These are phyloP conservation scores for Xylaria acuta DNA, from an alignment of 495 filamentous ascomycete species.

Conservation along the genomic window DNA sequence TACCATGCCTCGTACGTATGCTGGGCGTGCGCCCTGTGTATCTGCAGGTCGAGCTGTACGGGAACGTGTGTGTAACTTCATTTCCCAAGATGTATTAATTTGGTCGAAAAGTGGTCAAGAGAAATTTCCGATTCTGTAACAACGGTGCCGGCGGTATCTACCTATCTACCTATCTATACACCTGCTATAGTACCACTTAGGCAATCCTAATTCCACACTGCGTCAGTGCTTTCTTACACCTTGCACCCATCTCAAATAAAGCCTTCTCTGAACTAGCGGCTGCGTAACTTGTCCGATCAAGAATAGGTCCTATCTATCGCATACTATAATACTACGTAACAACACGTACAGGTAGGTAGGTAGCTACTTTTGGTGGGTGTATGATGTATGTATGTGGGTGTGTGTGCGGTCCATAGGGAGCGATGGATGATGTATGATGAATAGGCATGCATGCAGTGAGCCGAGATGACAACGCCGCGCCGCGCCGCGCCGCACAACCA, in stretches of 20 bases:
- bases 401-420: constrained; percentile 8
- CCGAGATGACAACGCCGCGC: constrained; percentile 18
- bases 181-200: no score
- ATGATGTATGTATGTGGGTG: neutral
- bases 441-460: constrained; percentile 20
- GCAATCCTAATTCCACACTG: no score
- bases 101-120: neutral
- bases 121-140: constrained; percentile 6
- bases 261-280: constrained; percentile 10
- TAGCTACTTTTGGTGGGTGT: no score
- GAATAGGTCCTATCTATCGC: neutral
- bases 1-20: no score
- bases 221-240: neutral
- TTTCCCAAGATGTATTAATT: constrained; percentile 16
- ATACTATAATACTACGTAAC: neutral
- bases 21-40: neutral
- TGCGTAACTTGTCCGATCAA: neutral
- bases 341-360: neutral
- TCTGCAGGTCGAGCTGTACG: neutral
- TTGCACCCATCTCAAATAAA: neutral
- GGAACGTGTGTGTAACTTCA: constrained; percentile 4
- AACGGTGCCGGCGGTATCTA: neutral
- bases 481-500: constrained; percentile 16
- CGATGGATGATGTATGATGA: constrained; percentile 6
- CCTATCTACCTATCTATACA: no score